These are phyloP conservation scores for Smittium culicis DNA, from an alignment of 371 early-diverging fungal genomes.

Conservation along the genomic window DNA sequence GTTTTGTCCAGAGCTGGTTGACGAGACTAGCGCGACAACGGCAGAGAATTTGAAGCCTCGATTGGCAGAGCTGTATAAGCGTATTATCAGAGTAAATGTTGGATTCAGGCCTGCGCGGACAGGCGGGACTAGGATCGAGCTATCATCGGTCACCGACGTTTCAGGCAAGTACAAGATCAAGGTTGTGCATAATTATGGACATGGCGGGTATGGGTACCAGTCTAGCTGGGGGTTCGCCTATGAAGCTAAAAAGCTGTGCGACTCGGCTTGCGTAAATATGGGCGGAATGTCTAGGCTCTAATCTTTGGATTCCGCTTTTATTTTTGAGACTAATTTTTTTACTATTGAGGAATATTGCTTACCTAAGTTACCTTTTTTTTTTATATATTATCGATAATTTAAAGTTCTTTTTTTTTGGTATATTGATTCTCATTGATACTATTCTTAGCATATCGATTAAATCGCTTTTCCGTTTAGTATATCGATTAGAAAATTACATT, in stretches of 20 bases:
- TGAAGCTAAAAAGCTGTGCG: background rate
- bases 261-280: background rate
- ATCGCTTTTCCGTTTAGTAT: too few relatives aligned
- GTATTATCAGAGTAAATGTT: conserved; percentile 32
- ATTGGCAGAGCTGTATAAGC: conserved; percentile 3
- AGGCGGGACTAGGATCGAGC: conserved; percentile 38
- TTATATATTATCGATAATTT: too few relatives aligned
- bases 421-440: too few relatives aligned
- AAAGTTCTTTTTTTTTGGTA: too few relatives aligned
- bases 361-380: too few relatives aligned
- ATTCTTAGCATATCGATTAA: too few relatives aligned
- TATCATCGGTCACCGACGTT: background rate
- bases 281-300: background rate
- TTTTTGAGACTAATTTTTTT: too few relatives aligned
- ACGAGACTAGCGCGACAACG: background rate
- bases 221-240: conserved; percentile 8
- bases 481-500: too few relatives aligned
- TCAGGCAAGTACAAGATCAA: background rate
- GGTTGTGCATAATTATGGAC: conserved; percentile 11
- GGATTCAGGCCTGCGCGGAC: conserved; percentile 41
- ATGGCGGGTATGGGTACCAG: conserved; percentile 11
- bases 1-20: conserved; percentile 36
- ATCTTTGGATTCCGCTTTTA: background rate
- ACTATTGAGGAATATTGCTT: too few relatives aligned
- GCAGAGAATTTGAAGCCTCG: background rate